Percentiles rank a stretch among this genome's conserved stretches.
These are phyloP conservation scores for Backusella circina DNA, from an alignment of 192 early-diverging fungal genomes.

Conservation along the genomic window DNA sequence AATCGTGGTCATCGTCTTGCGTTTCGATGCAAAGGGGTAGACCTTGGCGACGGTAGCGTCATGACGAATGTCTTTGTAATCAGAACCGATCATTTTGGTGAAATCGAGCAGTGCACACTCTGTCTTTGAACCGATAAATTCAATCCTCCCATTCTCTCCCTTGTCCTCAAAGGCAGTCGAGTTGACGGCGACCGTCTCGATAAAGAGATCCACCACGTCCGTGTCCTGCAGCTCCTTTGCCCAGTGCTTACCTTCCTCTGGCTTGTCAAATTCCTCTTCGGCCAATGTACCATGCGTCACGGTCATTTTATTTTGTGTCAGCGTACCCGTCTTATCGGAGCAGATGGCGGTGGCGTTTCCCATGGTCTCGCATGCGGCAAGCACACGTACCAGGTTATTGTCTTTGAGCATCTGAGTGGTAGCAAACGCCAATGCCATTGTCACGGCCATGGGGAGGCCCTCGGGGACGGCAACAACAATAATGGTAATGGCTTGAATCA, in stretches of 20 bases:
- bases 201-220: constrained; percentile 31
- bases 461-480: constrained; percentile 83
- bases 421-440: constrained; percentile 76
- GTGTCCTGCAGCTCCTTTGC: constrained; percentile 39
- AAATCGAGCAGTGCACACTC: constrained; percentile 75
- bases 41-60: constrained; percentile 56
- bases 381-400: constrained; percentile 74
- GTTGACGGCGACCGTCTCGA: constrained; percentile 65
- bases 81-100: constrained; percentile 56
- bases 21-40: constrained; percentile 86
- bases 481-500: constrained; percentile 77
- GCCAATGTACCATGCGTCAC: constrained; percentile 63
- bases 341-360: constrained; percentile 80
- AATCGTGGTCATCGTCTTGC: constrained; percentile 85
- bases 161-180: constrained; percentile 70
- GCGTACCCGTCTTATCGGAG: constrained; percentile 84
- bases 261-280: constrained; percentile 36
- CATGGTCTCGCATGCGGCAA: constrained; percentile 80
- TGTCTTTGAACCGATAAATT: constrained; percentile 75
- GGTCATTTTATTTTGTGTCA: constrained; percentile 82
- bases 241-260: constrained; percentile 45
- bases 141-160: constrained; percentile 52
- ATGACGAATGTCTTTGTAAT: constrained; percentile 53
- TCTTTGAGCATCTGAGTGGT: constrained; percentile 78
- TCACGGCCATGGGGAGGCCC: constrained; percentile 83